phyloP scores from a whole-genome alignment of 148 eudicot species.

The Chenopodium album region DNA sequence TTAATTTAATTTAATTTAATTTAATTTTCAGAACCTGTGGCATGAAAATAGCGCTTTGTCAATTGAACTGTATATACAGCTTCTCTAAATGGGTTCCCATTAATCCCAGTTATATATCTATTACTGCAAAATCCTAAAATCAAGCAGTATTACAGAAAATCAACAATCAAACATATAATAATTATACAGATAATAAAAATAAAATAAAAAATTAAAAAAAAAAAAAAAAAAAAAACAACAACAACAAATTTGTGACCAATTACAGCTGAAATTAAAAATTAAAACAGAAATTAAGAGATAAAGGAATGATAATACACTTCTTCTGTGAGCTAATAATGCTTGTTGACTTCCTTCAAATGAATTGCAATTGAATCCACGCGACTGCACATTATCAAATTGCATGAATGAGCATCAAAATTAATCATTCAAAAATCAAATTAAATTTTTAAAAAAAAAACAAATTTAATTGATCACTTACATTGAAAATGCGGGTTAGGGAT shows the following conservation, averaged over 20 bases:
- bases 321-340: constrained; percentile 4
- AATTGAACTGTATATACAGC: constrained; percentile 26
- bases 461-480: constrained; percentile 4
- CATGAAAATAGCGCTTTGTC: constrained; percentile 53
- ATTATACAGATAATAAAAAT: background rate
- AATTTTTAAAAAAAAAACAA: too few relatives aligned
- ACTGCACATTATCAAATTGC: constrained; percentile 25
- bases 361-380: constrained; percentile 19
- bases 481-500: constrained; percentile 27
- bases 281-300: background rate
- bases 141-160: constrained; percentile 17
- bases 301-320: constrained; percentile 22
- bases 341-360: constrained; percentile 16
- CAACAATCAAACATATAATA: background rate
- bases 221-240: too few relatives aligned
- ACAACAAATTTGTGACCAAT: too few relatives aligned
- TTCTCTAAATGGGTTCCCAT: constrained; percentile 30
- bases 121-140: constrained; percentile 26
- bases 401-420: constrained; percentile 9
- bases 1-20: background rate
- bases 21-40: constrained; percentile 52
- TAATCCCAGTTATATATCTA: constrained; percentile 20
- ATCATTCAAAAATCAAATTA: background rate
- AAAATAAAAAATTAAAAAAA: too few relatives aligned
- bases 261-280: too few relatives aligned